These are phyloP conservation scores for Fusarium hostae DNA, from an alignment of 2,329 filamentous ascomycete species.

Conservation along the genomic window DNA sequence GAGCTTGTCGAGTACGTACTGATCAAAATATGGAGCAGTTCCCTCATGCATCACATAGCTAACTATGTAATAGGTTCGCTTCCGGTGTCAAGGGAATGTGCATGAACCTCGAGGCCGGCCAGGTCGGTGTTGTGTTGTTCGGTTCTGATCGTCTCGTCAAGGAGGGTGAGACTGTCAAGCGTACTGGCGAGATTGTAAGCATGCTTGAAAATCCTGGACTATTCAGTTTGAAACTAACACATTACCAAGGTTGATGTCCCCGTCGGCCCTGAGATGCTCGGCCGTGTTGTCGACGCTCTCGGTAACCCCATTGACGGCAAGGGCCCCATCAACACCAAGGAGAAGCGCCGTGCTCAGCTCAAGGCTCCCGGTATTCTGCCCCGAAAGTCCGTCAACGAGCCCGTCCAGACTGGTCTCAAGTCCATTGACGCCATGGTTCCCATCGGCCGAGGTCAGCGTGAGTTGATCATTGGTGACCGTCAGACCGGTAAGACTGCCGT, in stretches of 20 bases:
- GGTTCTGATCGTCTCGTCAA: conserved; percentile 99
- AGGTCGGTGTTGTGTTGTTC: conserved; percentile 99
- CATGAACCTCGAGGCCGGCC: conserved; percentile 99
- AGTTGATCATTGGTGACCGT: conserved; percentile 99
- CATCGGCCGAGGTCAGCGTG: conserved; percentile 99
- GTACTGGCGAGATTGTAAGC: conserved; percentile 98
- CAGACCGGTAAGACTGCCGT: conserved; percentile 99
- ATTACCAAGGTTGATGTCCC: conserved; percentile 88
- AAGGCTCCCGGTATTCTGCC: conserved; percentile 99
- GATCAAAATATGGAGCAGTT: conserved; percentile 15
- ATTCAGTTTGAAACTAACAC: conserved; percentile 39
- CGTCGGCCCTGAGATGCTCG: conserved; percentile 91
- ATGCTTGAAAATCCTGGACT: conserved; percentile 1
- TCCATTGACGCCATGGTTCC: conserved; percentile 99
- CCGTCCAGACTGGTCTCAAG: conserved; percentile 99
- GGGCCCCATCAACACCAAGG: conserved; percentile 91
- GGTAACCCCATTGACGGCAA: conserved; percentile 99
- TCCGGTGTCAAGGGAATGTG: conserved; percentile 99
- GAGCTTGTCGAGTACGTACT: conserved; percentile 97
- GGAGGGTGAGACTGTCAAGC: conserved; percentile 99
- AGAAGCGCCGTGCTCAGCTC: conserved; percentile 95
- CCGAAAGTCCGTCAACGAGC: conserved; percentile 96
- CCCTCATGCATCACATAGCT: conserved; percentile 24
- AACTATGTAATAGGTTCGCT: conserved; percentile 78
- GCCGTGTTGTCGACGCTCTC: conserved; percentile 97